phyloP scores from a whole-genome alignment of 2,329 filamentous ascomycete species.

The Pseudopithomyces maydicus region DNA sequence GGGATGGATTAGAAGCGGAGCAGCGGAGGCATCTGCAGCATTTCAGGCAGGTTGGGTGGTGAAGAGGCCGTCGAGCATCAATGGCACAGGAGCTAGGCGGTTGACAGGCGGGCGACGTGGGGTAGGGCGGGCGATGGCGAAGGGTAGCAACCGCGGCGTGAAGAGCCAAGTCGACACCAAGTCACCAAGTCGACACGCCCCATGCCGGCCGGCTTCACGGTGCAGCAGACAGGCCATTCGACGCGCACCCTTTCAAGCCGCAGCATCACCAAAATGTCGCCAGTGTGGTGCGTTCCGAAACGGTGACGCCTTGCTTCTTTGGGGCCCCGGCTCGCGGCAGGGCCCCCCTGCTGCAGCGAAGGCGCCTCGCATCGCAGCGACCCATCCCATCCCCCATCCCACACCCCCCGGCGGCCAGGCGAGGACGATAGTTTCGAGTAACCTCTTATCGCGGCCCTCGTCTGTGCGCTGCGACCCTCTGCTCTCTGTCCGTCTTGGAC shows the following conservation, averaged over 20 bases:
- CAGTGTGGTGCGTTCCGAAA: neutral
- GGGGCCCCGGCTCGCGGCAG: neutral
- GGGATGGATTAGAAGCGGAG: neutral
- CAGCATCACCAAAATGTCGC: constrained; percentile 1
- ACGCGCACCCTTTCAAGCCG: neutral
- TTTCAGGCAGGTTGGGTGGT: neutral
- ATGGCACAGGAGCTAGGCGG: neutral
- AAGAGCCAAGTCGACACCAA: neutral
- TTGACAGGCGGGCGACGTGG: constrained; percentile 4
- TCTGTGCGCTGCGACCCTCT: neutral
- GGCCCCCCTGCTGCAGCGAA: neutral
- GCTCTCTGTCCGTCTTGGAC: neutral
- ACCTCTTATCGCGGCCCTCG: constrained; percentile 2
- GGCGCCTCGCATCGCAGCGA: no score
- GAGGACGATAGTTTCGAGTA: constrained; percentile 8
- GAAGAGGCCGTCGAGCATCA: neutral
- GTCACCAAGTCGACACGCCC: neutral
- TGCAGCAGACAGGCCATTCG: neutral
- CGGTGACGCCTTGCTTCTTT: constrained; percentile 6
- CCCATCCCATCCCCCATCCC: neutral
- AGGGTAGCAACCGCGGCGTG: neutral
- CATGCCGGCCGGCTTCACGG: neutral
- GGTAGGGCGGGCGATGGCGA: neutral
- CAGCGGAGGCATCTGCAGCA: neutral
- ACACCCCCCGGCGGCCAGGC: neutral